phyloP scores from a whole-genome alignment of 257 asterid genomes.

The Solanum stenotomum region DNA sequence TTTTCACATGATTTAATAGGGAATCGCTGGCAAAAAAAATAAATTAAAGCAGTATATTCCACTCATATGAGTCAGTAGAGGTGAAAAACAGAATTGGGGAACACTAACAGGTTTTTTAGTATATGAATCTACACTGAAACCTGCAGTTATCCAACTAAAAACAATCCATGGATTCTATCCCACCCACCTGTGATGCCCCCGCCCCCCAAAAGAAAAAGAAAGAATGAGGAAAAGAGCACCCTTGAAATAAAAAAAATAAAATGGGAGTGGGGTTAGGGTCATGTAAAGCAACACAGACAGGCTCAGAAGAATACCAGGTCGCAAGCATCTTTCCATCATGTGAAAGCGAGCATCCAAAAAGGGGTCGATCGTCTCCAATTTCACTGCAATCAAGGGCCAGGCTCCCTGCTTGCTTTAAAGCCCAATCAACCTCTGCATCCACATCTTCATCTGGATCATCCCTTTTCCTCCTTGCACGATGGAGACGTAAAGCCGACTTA shows the following conservation, averaged over 20 bases:
- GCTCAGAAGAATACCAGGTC: slow-evolving; percentile 51
- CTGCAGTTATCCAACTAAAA: neutral
- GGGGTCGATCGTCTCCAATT: slow-evolving; percentile 92
- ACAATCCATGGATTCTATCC: neutral
- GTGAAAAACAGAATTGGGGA: neutral
- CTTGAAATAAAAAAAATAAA: neutral
- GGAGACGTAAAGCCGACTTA: slow-evolving; percentile 71
- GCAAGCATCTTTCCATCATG: slow-evolving; percentile 84
- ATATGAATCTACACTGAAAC: neutral
- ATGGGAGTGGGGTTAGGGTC: neutral
- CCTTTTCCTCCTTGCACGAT: slow-evolving; percentile 71
- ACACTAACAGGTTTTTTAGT: neutral
- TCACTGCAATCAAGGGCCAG: slow-evolving; percentile 65
- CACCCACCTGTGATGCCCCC: neutral
- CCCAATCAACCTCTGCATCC: slow-evolving; percentile 88
- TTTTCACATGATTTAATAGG: neutral
- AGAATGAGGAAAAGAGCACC: neutral
- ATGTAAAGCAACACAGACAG: neutral
- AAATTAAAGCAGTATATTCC: neutral
- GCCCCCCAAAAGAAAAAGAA: neutral
- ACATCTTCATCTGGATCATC: slow-evolving; percentile 96
- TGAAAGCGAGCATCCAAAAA: slow-evolving; percentile 82
- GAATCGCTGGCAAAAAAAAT: neutral
- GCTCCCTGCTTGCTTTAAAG: slow-evolving; percentile 62
- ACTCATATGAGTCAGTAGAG: neutral